These are phyloP conservation scores for Trichophaea hybrida DNA, from an alignment of 2,329 filamentous ascomycete genomes.

Conservation along the genomic window DNA sequence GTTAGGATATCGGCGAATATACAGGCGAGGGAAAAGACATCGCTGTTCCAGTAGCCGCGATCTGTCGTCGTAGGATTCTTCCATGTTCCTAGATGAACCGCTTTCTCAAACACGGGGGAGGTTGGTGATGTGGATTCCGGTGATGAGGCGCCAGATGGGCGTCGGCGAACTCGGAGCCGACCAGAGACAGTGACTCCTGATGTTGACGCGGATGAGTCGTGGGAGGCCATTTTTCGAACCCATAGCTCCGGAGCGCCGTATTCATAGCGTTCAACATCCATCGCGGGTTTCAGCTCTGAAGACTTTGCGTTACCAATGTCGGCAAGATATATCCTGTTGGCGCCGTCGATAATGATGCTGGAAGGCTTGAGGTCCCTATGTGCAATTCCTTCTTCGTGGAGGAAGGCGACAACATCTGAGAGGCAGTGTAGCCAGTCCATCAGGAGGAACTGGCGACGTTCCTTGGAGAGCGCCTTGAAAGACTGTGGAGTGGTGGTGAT, in stretches of 20 bases:
- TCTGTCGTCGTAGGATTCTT: not conserved
- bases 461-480: constrained; percentile 48
- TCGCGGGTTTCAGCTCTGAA: not conserved
- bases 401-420: constrained; percentile 49
- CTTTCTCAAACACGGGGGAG: not conserved
- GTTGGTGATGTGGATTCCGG: constrained; percentile 18
- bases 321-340: constrained; percentile 52
- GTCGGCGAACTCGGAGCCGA: not conserved
- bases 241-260: constrained; percentile 58
- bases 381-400: constrained; percentile 49
- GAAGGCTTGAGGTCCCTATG: constrained; percentile 59
- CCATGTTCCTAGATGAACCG: not conserved
- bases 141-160: constrained; percentile 21
- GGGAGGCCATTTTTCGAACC: constrained; percentile 24
- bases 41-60: constrained; percentile 33
- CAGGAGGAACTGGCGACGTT: constrained; percentile 44
- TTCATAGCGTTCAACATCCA: constrained; percentile 55
- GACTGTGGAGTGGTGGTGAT: constrained; percentile 43
- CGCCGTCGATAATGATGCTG: constrained; percentile 49
- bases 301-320: constrained; percentile 41
- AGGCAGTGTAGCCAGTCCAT: constrained; percentile 66
- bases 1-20: constrained; percentile 58
- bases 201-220: constrained; percentile 1
- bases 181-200: not conserved
- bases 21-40: constrained; percentile 60